A percentile compares a stretch with the other conserved stretches of the same genome.
Conservation (phyloP, 345 rosid genomes). For the Mangifera indica region DNA sequence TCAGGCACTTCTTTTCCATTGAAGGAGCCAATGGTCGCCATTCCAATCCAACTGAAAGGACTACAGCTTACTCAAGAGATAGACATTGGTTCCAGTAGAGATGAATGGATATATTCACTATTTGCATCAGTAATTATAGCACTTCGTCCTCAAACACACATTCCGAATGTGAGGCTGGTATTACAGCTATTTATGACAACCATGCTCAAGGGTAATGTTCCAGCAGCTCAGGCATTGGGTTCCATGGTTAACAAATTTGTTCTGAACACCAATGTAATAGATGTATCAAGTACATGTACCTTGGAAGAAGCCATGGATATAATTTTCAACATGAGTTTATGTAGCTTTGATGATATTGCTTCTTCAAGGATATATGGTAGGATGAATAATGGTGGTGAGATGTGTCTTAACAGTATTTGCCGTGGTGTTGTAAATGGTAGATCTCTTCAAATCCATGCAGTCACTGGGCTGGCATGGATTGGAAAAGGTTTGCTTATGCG, state of each 20-base stretch:
- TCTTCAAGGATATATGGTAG: slow-evolving; percentile 29
- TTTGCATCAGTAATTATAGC: slow-evolving; percentile 77
- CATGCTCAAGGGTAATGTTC: slow-evolving; percentile 55
- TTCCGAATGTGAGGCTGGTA: slow-evolving; percentile 60
- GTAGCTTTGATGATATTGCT: slow-evolving; percentile 18
- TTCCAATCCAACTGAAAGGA: slow-evolving; percentile 33
- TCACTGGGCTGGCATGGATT: slow-evolving; percentile 84
- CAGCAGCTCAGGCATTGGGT: slow-evolving; percentile 84
- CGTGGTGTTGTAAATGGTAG: slow-evolving; percentile 34
- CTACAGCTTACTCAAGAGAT: slow-evolving; percentile 29
- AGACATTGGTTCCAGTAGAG: slow-evolving; percentile 45
- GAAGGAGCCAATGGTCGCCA: slow-evolving; percentile 38
- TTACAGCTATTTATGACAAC: slow-evolving; percentile 42
- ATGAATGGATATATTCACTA: slow-evolving; percentile 65
- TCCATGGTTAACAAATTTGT: slow-evolving; percentile 77
- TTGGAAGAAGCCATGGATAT: slow-evolving; percentile 69
- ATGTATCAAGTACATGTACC: slow-evolving; percentile 38
- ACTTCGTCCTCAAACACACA: slow-evolving; percentile 48
- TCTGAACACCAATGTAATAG: slow-evolving; percentile 32
- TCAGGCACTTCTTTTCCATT: slow-evolving; percentile 44
- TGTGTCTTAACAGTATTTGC: slow-evolving; percentile 32
- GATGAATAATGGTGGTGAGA: slow-evolving; percentile 31
- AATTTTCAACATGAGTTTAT: slow-evolving; percentile 40
- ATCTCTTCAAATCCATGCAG: slow-evolving; percentile 54
- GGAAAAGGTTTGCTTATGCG: slow-evolving; percentile 92